Evolutionary conservation across 805 yeast genomes (phyloP).

Genomic region (Geotrichum ghanense): DNA sequence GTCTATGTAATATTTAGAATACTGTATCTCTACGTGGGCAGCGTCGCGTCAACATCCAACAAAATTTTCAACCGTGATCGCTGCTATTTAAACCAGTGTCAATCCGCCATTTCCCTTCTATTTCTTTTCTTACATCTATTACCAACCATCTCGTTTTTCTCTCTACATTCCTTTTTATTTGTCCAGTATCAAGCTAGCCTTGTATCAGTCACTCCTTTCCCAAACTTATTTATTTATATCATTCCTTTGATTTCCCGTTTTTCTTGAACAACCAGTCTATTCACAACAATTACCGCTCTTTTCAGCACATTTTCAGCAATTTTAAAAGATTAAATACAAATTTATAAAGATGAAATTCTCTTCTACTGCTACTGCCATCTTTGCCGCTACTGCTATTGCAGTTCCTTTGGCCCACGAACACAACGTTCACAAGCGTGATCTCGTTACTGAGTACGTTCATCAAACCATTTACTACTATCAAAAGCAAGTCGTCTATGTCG

Average conservation of each 20-base stretch:
- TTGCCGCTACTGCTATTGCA: conserved; percentile 7
- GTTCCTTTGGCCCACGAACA: conserved; percentile 8
- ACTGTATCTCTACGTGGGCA: too few species aligned
- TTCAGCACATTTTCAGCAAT: too few species aligned
- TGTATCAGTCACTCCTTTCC: conserved; percentile 1
- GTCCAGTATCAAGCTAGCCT: neutral
- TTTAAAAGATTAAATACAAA: too few species aligned
- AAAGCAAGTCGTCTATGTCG: conserved; percentile 18
- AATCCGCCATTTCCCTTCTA: neutral
- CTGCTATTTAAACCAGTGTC: neutral
- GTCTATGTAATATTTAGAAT: too few species aligned
- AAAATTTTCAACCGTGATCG: too few species aligned
- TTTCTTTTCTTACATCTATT: neutral
- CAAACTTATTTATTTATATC: neutral
- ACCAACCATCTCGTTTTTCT: neutral
- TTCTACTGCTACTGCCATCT: conserved; percentile 5
- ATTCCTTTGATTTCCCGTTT: neutral
- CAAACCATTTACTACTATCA: conserved; percentile 15
- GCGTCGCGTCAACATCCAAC: too few species aligned
- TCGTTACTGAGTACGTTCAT: conserved; percentile 6
- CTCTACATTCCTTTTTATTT: neutral
- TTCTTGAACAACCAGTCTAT: neutral
- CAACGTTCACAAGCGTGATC: conserved; percentile 8
- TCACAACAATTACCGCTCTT: too few species aligned
- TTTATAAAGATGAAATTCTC: conserved; percentile 11